Base-by-base conservation (phyloP, 345 rosid genomes). In the Eucalyptus pauciflora region DNA sequence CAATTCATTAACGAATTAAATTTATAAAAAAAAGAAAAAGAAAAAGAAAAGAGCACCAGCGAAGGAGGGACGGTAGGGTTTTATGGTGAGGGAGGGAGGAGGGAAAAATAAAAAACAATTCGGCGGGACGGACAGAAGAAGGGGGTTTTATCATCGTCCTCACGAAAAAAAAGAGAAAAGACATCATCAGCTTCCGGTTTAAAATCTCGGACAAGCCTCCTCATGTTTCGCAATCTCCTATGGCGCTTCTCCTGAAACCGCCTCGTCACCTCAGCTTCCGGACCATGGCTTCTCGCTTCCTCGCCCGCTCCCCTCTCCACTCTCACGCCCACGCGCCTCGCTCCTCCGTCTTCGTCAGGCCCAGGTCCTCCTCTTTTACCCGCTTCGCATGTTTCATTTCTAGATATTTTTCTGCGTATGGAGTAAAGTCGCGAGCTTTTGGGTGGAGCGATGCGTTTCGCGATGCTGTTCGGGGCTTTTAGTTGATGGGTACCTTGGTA, bases 231-330 rank as follows among this genome's bases (percentile, higher is more conserved):
- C 48, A 76, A 2, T 76, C 48, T 37, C 85, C 85, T 20, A 90
- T 90, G 92, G 91, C 90, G 91, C 90, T 89, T 88, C 92, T 91
- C 86, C 93, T 93, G 67, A 94, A 91, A 76, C 89, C 93, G 48
- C 91, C 89, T 91, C 92, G 89, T 87, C 92, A 86, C 88, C 92
- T 81, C 71, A 92, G 87, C 87, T 87, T 92, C 27, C 95, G 93
- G 85, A 88, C 92, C 92, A 93, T 94, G 95, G 92, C 96, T 88
- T 92, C 93, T 89, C 93, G 93, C 69, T 91, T 90, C 51, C 52
- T 88, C 89, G 76, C 87, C 79, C 89, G 11, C 86, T 89, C 89
- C 60, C 54, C 89, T 86, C 86, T 54, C 15, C 90, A 90, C 86
- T 76, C 93, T 71, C 90, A 81, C n/a, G 45, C 87, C 51, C 89